Percentiles rank a stretch among this genome's conserved stretches.
Conservation (phyloP, 2,329 filamentous ascomycete species). For the Coniochaeta sp. region DNA sequence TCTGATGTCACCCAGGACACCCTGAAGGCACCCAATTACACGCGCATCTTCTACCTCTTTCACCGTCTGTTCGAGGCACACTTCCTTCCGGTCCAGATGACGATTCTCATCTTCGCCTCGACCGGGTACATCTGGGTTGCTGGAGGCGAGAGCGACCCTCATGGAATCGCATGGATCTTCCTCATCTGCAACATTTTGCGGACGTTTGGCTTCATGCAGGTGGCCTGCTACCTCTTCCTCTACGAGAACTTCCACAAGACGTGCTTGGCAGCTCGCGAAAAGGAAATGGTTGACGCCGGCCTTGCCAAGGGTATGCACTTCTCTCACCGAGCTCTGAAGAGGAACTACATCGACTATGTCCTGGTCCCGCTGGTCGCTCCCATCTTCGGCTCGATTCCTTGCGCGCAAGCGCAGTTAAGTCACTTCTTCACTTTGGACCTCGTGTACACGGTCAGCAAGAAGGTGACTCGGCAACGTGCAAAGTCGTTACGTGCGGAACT, state of each 20-base stretch:
- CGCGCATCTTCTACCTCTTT: constrained; percentile 48
- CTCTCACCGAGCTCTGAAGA: constrained; percentile 46
- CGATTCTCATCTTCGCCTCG: constrained; percentile 55
- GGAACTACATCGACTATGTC: constrained; percentile 54
- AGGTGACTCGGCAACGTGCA: constrained; percentile 47
- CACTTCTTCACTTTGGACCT: constrained; percentile 65
- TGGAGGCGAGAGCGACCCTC: constrained; percentile 40
- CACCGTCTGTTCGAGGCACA: constrained; percentile 69
- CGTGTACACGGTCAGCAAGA: constrained; percentile 66
- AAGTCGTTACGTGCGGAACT: constrained; percentile 12
- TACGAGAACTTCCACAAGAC: constrained; percentile 62
- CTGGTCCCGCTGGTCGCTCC: constrained; percentile 61
- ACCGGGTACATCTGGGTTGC: constrained; percentile 51
- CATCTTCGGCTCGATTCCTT: constrained; percentile 59
- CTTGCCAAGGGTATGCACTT: constrained; percentile 59
- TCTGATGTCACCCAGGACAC: constrained; percentile 45
- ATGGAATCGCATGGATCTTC: constrained; percentile 52
- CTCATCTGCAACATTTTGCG: constrained; percentile 51
- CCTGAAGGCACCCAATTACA: constrained; percentile 43
- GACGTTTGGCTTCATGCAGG: constrained; percentile 52
- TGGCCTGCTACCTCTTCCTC: constrained; percentile 55
- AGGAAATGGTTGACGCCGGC: constrained; percentile 59
- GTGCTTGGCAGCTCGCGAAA: constrained; percentile 51
- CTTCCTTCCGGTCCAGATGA: constrained; percentile 62
- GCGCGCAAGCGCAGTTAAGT: constrained; percentile 57